Conservation (phyloP, 169 alveolate genomes). For the Cryptosporidium bovis region DNA sequence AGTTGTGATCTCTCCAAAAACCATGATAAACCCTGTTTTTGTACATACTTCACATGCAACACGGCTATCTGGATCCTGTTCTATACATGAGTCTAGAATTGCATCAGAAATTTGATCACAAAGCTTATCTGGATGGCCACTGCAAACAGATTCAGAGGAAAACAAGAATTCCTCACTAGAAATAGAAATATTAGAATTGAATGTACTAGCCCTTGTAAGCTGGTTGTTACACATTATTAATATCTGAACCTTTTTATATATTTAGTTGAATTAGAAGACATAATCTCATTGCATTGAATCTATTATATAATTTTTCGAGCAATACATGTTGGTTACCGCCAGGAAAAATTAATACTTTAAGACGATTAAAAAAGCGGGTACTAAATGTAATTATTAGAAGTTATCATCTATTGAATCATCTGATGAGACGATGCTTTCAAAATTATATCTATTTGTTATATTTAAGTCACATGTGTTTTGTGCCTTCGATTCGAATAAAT, state of each 20-base stretch:
- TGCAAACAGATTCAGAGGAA: constrained; percentile 98
- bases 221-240: not conserved
- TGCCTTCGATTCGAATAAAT: too few species aligned
- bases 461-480: too few species aligned
- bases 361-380: too few species aligned
- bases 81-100: constrained; percentile 98
- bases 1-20: constrained; percentile 97
- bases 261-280: too few species aligned
- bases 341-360: too few species aligned
- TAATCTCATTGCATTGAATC: too few species aligned
- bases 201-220: not conserved
- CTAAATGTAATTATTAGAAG: not conserved
- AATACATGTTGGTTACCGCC: too few species aligned
- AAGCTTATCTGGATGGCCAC: constrained; percentile 99
- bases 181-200: not conserved
- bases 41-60: constrained; percentile 97
- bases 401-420: constrained; percentile 44
- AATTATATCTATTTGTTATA: too few species aligned
- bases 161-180: constrained; percentile 85
- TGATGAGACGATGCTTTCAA: constrained; percentile 3
- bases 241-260: too few species aligned
- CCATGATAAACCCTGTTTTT: constrained; percentile 93
- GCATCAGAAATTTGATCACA: constrained; percentile 99
- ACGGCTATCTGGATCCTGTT: constrained; percentile 91
- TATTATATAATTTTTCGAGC: too few species aligned